Base-by-base conservation (phyloP, 306 rosid genomes). In the Vachellia pachyceras region DNA sequence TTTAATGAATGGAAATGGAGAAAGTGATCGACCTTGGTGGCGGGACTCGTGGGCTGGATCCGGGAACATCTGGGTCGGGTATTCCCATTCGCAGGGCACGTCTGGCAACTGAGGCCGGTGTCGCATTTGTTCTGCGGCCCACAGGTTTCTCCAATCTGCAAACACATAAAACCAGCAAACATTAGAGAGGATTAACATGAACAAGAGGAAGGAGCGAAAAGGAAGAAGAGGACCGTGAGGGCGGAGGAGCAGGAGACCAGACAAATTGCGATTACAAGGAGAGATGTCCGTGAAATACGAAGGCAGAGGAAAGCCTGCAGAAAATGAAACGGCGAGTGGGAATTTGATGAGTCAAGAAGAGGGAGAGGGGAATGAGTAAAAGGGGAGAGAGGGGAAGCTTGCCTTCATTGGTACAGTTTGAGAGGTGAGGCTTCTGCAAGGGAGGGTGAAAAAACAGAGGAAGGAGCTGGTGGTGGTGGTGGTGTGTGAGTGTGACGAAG, bases 121-220 rank as follows among this genome's bases (percentile, higher is more conserved):
- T 96, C 97, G 78, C 99, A 96, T 47, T 88, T 84, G 23, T 64
- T 63, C 67, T 74, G 84, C 33, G 91, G 47, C 3, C 94, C 87
- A 66, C 99, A 96, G 14, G 92, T 96, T 90, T 96, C 99, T 87
- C 99, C 99, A 77, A 96, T 90, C 99, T 96, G 88, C 76, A 69
- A 76, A 52, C 79, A 44, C 83, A 55, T 72, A 29, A 29, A 29
- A 29, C 33, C 33, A 29, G 33, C 33, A 76, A 55, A 29, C 5
- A 73, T 50, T 37, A 0, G 12, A 55, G 65, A 9, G 17, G 17
- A 47, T 22, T 69, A 52, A 76, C 55, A 18, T 25, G 17, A 55
- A 20, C 29, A 55, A 44, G 33, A 23, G 29, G 18, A 60, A 29
- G 39, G 49, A 44, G 14, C 29, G 6, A 33, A 13, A 55, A 58